Evolutionary conservation across 768 basidiomycete species (phyloP).

Genomic region (Leccinum aurantiacum): DNA sequence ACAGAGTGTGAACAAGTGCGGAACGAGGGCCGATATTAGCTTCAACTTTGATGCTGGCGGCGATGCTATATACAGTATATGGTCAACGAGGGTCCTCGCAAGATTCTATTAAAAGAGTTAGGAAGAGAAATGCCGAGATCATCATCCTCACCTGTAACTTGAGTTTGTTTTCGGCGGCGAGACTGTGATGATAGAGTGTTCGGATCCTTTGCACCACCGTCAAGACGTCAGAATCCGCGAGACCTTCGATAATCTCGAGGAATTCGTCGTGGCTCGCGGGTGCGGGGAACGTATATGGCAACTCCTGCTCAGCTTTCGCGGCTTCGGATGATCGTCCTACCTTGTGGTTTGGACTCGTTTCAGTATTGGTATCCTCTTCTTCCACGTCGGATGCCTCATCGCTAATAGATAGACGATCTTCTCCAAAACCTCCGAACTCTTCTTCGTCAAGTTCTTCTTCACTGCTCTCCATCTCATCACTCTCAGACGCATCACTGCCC

Average conservation of each 20-base stretch:
- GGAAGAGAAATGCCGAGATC: background rate
- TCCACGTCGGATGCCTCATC: conserved; percentile 37
- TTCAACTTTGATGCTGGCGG: conserved; percentile 59
- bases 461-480: conserved; percentile 31
- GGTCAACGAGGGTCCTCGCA: conserved; percentile 79
- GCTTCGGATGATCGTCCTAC: conserved; percentile 35
- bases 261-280: conserved; percentile 87
- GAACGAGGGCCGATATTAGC: conserved; percentile 64
- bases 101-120: conserved; percentile 52
- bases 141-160: conserved; percentile 74
- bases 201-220: conserved; percentile 89
- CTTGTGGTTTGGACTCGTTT: conserved; percentile 36
- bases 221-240: conserved; percentile 71
- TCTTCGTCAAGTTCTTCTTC: conserved; percentile 22
- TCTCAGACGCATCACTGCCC: conserved; percentile 40
- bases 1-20: conserved; percentile 77
- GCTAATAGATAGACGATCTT: conserved; percentile 37
- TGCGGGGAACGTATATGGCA: conserved; percentile 93
- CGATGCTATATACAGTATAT: conserved; percentile 74
- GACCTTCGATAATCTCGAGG: conserved; percentile 71
- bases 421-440: conserved; percentile 33
- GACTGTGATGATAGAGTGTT: conserved; percentile 86
- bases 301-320: conserved; percentile 47
- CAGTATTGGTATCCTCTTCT: conserved; percentile 43
- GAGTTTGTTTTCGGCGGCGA: conserved; percentile 88